Evolutionary conservation across 1,284 basidiomycete genomes (phyloP), one percentile per base, ranked within the genome.

Genomic region (Ganoderma lucidum): DNA sequence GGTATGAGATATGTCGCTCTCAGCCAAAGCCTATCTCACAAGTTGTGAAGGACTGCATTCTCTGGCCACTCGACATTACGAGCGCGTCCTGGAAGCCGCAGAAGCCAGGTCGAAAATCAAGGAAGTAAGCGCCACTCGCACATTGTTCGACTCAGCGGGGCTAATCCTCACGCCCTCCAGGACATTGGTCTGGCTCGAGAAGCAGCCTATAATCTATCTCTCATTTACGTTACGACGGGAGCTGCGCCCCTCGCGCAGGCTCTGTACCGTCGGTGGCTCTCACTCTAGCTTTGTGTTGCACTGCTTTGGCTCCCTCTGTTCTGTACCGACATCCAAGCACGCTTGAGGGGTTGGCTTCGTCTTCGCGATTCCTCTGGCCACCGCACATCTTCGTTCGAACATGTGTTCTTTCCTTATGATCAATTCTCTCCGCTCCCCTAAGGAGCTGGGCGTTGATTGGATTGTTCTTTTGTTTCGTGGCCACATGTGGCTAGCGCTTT

Each of bases 191-290:
- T 92, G 73, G 83, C 87, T 63, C 85, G 85, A 70, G 93, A 96
- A 76, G 90, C 96, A 3, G 96, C 96, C 0, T 96, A 96, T 81
- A 98, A 98, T 75, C 85, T 98, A 55, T 90, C 93, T 12, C 81
- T 94, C 58, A 91, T 97, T 53, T 96, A 92, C 81, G 88, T 92
- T 10, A 87, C 88, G 59, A 93, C 93, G 1, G 94, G 93, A 2
- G 91, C 92, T 4, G 84, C 87, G 3, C 85, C 89, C 3, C 79
- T 95, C 15, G 93, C 91, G 5, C 84, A 91, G 67, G 82, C 80
- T 0, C 79, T 95, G 59, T 92, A 91, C 77, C 84, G 87, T 51
- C 85, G 86, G 23, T 94, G 93, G 93, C 81, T 94, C 30, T 89
- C 89, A 4, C 75, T 28, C n/a, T 56, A 56, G 17, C 53, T 35